A percentile compares a stretch with the other conserved stretches of the same genome.
These are phyloP conservation scores for Mychonastes homosphaera DNA, from an alignment of 139 green algal species.

Conservation along the genomic window DNA sequence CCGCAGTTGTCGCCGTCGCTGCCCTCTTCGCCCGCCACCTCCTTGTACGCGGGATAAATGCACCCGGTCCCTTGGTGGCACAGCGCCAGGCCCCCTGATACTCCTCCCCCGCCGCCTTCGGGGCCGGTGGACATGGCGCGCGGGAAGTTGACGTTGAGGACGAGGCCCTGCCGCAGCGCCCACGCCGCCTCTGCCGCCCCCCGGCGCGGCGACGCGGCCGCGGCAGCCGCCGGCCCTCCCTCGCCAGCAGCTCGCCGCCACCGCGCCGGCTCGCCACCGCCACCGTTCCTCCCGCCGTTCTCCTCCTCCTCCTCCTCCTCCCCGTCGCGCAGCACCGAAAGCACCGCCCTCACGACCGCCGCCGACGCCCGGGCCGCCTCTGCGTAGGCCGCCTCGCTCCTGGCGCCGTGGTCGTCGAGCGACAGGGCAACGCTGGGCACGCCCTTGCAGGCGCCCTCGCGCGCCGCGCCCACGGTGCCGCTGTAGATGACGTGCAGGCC, in stretches of 20 bases:
- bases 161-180: slow-evolving; percentile 7
- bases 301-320: background rate
- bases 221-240: background rate
- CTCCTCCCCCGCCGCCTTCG: background rate
- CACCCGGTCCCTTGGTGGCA: slow-evolving; percentile 32
- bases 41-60: slow-evolving; percentile 35
- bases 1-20: slow-evolving; percentile 7
- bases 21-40: slow-evolving; percentile 14
- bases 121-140: background rate
- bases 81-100: slow-evolving; percentile 21
- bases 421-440: slow-evolving; percentile 51
- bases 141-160: slow-evolving; percentile 53
- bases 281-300: background rate
- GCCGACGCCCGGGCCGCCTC: slow-evolving; percentile 23
- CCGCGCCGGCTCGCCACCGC: slow-evolving; percentile 12
- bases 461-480: slow-evolving; percentile 59
- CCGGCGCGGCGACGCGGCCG: background rate
- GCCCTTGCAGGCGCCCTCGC: slow-evolving; percentile 61
- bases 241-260: slow-evolving; percentile 18
- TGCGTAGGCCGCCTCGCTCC: slow-evolving; percentile 40
- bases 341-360: slow-evolving; percentile 28
- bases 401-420: slow-evolving; percentile 49
- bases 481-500: slow-evolving; percentile 69
- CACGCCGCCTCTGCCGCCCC: background rate
- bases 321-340: background rate